Base-by-base conservation (phyloP, 2,329 filamentous ascomycete species). In the Aotearoamyces nothofagi region DNA sequence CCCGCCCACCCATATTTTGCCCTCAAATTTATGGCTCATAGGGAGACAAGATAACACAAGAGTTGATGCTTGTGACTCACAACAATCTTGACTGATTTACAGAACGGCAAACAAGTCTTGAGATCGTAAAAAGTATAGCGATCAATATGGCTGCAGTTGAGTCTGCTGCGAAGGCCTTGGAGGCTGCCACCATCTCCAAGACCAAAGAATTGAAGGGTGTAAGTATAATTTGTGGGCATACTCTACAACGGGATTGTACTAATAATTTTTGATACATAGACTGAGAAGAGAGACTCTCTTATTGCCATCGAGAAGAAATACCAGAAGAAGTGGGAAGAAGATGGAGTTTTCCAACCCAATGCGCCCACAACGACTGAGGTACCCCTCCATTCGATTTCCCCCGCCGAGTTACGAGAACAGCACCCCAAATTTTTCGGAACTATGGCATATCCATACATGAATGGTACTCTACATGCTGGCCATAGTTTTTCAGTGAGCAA, bases 401-500 rank as follows among this genome's bases (percentile, higher is more conserved):
- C 80, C 33, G 70, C 69, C 38, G 76, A 90, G 46, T 64, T 92
- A 39, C 80, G 79, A 48, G 66, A 76, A 46, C 76, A 84, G 52
- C 61, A 79, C 45, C 87, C 87, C 42, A 96, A 96, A 59, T 93
- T 86, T 65, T 92, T 87, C 50, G 83, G 78, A 34, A 77, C 70
- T 31, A 78, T 81, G 60, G 74, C 69, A 43, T 81, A 76, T 44
- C 72, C 74, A 13, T 86, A 83, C 54, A 83, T 84, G 77, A 92
- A 92, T 55, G 83, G 83, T 38, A 79, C 73, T 35, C 66, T 92
- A 15, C 87, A 96, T 50, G 83, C 80, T 17, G 90, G 90, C 13
- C 90, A 98, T 60, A 78, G 74, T 43, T 96, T 98, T 55, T 90
- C 84, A 13, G 74, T 81, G 36, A 80, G 71, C 48, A 98, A 98